Evolutionary conservation across 805 yeast species (phyloP).

Genomic region (Wickerhamiella kazuoi): DNA sequence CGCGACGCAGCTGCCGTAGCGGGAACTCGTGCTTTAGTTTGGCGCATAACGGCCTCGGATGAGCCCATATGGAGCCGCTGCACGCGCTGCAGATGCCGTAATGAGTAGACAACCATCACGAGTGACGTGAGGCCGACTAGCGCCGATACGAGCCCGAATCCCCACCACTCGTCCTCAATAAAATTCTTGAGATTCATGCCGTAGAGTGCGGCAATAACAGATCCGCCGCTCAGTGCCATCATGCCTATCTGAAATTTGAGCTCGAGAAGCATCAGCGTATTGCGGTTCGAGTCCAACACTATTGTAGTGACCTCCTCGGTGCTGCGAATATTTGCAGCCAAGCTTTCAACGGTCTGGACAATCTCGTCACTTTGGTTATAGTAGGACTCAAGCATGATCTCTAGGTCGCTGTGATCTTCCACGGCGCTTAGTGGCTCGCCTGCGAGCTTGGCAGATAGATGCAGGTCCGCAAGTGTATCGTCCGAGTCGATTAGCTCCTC

Average conservation of each 20-base stretch:
- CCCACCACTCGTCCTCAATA: conserved; percentile 63
- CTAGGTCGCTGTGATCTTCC: conserved; percentile 72
- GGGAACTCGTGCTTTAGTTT: too few species aligned
- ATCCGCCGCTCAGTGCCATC: conserved; percentile 60
- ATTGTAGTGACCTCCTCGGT: conserved; percentile 93
- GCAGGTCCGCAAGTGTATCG: conserved; percentile 67
- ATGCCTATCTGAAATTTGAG: conserved; percentile 69
- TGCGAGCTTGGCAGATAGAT: conserved; percentile 43
- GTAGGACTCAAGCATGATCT: conserved; percentile 76
- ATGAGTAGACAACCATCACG: conserved; percentile 34
- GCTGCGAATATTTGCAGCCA: conserved; percentile 67
- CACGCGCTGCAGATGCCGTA: conserved; percentile 41
- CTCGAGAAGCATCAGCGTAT: conserved; percentile 78
- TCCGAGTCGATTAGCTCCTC: conserved; percentile 79
- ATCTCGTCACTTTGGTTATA: conserved; percentile 84
- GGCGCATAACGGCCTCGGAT: background rate
- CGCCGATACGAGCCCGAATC: conserved; percentile 37
- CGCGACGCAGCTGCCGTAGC: too few species aligned
- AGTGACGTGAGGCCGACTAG: conserved; percentile 28
- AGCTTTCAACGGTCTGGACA: conserved; percentile 70
- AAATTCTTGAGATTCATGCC: conserved; percentile 94
- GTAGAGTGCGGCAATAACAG: conserved; percentile 70
- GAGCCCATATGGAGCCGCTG: conserved; percentile 50
- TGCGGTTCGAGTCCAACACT: conserved; percentile 82
- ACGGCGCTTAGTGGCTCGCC: conserved; percentile 27